phyloP scores from a whole-genome alignment of 768 basidiomycete genomes.

The Suillus hirtellus region DNA sequence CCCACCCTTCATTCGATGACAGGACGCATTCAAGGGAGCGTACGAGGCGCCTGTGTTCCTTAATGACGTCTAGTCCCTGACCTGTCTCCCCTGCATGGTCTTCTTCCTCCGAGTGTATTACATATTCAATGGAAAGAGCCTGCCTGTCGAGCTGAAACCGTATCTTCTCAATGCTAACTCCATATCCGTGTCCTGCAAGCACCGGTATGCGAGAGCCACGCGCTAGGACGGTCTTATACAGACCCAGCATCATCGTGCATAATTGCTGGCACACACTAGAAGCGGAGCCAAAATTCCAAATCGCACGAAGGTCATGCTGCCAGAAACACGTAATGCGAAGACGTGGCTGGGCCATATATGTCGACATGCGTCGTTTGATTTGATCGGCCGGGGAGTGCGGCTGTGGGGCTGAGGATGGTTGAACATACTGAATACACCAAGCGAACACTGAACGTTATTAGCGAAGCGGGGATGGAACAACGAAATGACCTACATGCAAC shows the following conservation, averaged over 20 bases:
- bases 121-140: slow-evolving; percentile 79
- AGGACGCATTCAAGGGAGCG: slow-evolving; percentile 82
- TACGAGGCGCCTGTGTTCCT: slow-evolving; percentile 69
- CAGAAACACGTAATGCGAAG: slow-evolving; percentile 89
- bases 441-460: slow-evolving; percentile 62
- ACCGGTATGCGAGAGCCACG: slow-evolving; percentile 76
- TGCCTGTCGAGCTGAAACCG: slow-evolving; percentile 82
- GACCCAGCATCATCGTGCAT: slow-evolving; percentile 78
- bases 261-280: slow-evolving; percentile 75
- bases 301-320: slow-evolving; percentile 88
- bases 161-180: slow-evolving; percentile 76
- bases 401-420: slow-evolving; percentile 38
- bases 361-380: slow-evolving; percentile 30
- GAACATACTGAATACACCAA: slow-evolving; percentile 86
- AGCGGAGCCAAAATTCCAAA: slow-evolving; percentile 78
- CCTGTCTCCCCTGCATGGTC: slow-evolving; percentile 38
- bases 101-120: slow-evolving; percentile 76
- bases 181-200: slow-evolving; percentile 75
- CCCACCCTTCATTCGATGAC: slow-evolving; percentile 80
- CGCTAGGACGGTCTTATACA: slow-evolving; percentile 78
- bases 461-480: slow-evolving; percentile 10
- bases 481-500: slow-evolving; percentile 57
- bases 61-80: slow-evolving; percentile 64
- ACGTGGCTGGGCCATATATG: slow-evolving; percentile 32
- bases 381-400: slow-evolving; percentile 37